A percentile compares a stretch with the other conserved stretches of the same genome.
These are phyloP conservation scores for Hypoxylon sp. DNA, from an alignment of 2,329 filamentous ascomycete genomes.

Conservation along the genomic window DNA sequence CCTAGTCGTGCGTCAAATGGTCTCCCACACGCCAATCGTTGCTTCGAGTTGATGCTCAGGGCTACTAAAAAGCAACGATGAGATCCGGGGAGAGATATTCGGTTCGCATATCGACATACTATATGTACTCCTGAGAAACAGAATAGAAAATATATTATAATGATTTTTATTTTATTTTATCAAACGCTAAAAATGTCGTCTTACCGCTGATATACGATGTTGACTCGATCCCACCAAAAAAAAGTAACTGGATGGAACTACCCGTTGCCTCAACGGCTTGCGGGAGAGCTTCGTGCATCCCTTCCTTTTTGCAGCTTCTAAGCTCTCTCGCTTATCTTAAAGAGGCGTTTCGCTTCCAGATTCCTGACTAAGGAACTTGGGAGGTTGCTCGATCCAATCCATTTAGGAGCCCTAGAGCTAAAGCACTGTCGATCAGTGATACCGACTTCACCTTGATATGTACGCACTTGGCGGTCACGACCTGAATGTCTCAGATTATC, in stretches of 20 bases:
- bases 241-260: slow-evolving; percentile 28
- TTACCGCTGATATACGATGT: slow-evolving; percentile 25
- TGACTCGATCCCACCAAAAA: slow-evolving; percentile 14
- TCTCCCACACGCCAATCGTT: slow-evolving; percentile 44
- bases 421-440: slow-evolving; percentile 6
- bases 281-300: slow-evolving; percentile 18
- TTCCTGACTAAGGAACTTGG: slow-evolving; percentile 8
- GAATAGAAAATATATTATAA: slow-evolving; percentile 13
- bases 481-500: slow-evolving; percentile 12
- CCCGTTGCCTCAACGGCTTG: slow-evolving; percentile 22
- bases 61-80: slow-evolving; percentile 27
- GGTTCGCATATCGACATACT: background rate
- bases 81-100: slow-evolving; percentile 13
- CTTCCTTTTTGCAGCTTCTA: slow-evolving; percentile 14
- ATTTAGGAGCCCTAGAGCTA: background rate
- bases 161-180: slow-evolving; percentile 25
- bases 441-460: slow-evolving; percentile 2
- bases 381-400: slow-evolving; percentile 16
- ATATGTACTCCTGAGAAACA: background rate
- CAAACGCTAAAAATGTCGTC: background rate
- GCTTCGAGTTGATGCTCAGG: slow-evolving; percentile 12
- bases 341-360: slow-evolving; percentile 36
- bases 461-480: slow-evolving; percentile 9
- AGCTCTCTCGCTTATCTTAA: slow-evolving; percentile 40
- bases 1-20: slow-evolving; percentile 36